A percentile compares a stretch with the other conserved stretches of the same genome.
phyloP scores from a whole-genome alignment of 1,284 basidiomycete species.

The Ustilago trichophora region DNA sequence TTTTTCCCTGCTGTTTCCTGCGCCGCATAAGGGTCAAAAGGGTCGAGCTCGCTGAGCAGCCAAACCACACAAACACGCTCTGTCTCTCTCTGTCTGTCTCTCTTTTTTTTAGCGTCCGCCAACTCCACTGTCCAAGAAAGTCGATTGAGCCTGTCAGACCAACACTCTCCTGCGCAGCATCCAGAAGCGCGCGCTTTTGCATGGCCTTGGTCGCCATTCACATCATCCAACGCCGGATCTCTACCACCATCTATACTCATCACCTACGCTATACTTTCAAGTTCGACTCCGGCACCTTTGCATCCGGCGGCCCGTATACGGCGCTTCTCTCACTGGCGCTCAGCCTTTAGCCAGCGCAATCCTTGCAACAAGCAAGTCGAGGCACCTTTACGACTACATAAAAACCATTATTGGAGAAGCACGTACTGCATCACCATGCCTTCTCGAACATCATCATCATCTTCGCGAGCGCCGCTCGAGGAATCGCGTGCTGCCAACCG shows the following conservation, averaged over 20 bases:
- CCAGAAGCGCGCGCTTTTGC: neutral
- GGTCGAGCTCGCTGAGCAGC: too few species aligned
- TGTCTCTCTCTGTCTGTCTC: too few species aligned
- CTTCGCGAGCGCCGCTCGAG: constrained; percentile 35
- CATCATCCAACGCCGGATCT: too few species aligned
- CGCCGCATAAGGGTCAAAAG: too few species aligned
- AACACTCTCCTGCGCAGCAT: too few species aligned
- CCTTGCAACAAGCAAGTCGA: neutral
- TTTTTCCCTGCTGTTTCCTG: too few species aligned
- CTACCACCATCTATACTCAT: neutral
- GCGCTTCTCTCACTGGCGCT: constrained; percentile 3
- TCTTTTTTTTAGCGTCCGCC: too few species aligned
- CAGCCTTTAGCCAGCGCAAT: constrained; percentile 13
- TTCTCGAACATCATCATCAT: constrained; percentile 27
- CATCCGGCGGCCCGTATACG: neutral
- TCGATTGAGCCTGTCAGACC: neutral
- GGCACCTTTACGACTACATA: neutral
- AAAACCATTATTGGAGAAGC: too few species aligned
- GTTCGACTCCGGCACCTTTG: neutral
- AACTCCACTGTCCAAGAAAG: too few species aligned
- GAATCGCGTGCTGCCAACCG: constrained; percentile 40
- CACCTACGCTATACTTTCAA: too few species aligned
- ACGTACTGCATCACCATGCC: constrained; percentile 11
- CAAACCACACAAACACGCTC: too few species aligned
- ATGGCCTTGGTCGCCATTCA: neutral